Evolutionary conservation across 1,284 basidiomycete genomes (phyloP), one percentile per base, ranked within the genome.

Genomic region (Cystodermella granulosa): DNA sequence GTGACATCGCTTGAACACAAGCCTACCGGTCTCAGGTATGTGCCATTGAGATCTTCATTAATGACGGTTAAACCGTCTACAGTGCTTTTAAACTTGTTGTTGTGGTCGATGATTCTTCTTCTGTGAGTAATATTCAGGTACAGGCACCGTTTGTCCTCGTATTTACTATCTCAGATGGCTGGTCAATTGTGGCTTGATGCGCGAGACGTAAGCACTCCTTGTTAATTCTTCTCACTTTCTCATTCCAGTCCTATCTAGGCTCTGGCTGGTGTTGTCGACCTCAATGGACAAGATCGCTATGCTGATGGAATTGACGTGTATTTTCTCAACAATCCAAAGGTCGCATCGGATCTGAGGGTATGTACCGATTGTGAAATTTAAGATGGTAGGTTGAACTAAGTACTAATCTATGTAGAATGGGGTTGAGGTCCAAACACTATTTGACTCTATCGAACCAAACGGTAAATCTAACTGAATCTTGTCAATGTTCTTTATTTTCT

Each of bases 51-150:
- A 47, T 42, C n/a, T 20, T 18, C 26, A n/a, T n/a, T n/a, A n/a
- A 14, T 14, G 18, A 21, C 47, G 5, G 13, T 24, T 34, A 8
- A 26, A 15, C 17, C 5, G 31, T 28, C n/a, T 16, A 22, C 22
- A 57, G 56, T 36, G 40, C 46, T 38, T 45, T 57, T 28, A 55
- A 57, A 42, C 50, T 50, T 22, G 68, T 75, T 26, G 60, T 74
- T 37, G 49, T 72, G 26, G 53, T 75, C n/a, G 73, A 76, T 43
- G 73, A 75, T 49, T 76, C 74, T 1, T 54, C 65, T 45, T 76
- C 74, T 5, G 72, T 70, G 36, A n/a, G 52, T 28, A n/a, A n/a
- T 16, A n/a, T 42, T 13, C 16, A 24, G 22, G n/a, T 31, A 24
- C 24, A 41, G 67, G 31, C 20, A 16, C 28, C 21, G 18, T 18